A percentile compares a stretch with the other conserved stretches of the same genome.
Evolutionary conservation across 2,329 filamentous ascomycete genomes (phyloP).

Genomic region (Tolypocladium paradoxum): DNA sequence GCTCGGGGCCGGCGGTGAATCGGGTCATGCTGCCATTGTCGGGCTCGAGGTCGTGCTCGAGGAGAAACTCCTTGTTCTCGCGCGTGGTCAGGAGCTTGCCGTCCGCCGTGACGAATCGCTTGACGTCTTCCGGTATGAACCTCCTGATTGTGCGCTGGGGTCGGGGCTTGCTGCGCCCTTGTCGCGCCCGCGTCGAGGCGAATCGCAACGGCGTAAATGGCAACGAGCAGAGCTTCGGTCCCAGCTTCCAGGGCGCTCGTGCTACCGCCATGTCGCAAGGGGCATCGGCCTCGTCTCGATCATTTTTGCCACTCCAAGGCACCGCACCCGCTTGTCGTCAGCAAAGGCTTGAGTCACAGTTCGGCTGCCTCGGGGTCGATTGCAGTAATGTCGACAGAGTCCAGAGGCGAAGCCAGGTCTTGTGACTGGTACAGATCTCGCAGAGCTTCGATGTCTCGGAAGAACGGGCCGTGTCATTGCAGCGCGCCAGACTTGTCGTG

Average conservation of each 20-base stretch:
- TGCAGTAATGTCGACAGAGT: background rate
- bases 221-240: background rate
- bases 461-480: no score
- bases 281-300: background rate
- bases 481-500: no score
- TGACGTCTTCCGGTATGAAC: slow-evolving; percentile 11
- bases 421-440: background rate
- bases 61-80: slow-evolving; percentile 16
- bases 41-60: slow-evolving; percentile 11
- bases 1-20: slow-evolving; percentile 1
- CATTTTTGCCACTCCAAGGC: slow-evolving; percentile 7
- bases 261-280: slow-evolving; percentile 14
- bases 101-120: slow-evolving; percentile 9
- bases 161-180: background rate
- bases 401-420: background rate
- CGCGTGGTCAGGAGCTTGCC: slow-evolving; percentile 18
- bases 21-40: slow-evolving; percentile 12
- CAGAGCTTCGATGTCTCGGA: background rate
- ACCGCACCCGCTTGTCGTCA: no score
- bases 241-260: slow-evolving; percentile 6
- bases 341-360: background rate
- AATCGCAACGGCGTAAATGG: background rate
- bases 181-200: slow-evolving; percentile 7
- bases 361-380: background rate
- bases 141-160: slow-evolving; percentile 2